Evolutionary conservation across 768 basidiomycete species (phyloP).

Genomic region (Pisolithus orientalis): DNA sequence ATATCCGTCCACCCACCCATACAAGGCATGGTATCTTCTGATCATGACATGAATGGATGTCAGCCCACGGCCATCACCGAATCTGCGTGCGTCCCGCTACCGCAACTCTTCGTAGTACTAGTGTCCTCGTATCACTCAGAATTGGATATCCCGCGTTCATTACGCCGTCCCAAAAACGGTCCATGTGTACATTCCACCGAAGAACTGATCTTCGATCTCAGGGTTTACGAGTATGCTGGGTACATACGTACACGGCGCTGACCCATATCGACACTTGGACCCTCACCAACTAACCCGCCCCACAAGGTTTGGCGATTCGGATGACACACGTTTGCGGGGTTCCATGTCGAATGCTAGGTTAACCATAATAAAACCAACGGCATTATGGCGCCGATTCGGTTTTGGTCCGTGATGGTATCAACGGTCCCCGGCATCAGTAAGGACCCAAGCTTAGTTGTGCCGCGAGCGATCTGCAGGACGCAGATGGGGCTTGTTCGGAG

Average conservation of each 20-base stretch:
- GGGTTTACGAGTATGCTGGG: neutral
- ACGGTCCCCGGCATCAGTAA: neutral
- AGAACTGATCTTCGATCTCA: neutral
- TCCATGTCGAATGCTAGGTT: neutral
- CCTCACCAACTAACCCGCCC: too few relatives aligned
- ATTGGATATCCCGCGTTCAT: too few relatives aligned
- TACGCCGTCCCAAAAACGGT: too few relatives aligned
- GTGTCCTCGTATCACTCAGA: neutral
- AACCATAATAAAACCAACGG: neutral
- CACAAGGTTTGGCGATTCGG: neutral
- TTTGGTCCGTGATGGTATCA: constrained; percentile 1
- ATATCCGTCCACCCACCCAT: neutral
- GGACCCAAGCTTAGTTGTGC: neutral
- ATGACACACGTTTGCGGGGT: neutral
- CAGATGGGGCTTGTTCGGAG: too few relatives aligned
- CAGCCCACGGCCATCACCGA: neutral
- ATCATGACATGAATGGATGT: neutral
- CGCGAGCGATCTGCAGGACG: neutral
- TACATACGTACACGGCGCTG: neutral
- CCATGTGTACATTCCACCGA: neutral
- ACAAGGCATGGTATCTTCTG: neutral
- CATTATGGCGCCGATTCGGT: neutral
- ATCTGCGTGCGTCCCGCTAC: neutral
- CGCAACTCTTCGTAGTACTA: neutral
- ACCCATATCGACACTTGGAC: neutral